Evolutionary conservation across 176 grass and related monocot genomes (phyloP), one percentile per base, ranked within the genome.

Genomic region (Panicum miliaceum): DNA sequence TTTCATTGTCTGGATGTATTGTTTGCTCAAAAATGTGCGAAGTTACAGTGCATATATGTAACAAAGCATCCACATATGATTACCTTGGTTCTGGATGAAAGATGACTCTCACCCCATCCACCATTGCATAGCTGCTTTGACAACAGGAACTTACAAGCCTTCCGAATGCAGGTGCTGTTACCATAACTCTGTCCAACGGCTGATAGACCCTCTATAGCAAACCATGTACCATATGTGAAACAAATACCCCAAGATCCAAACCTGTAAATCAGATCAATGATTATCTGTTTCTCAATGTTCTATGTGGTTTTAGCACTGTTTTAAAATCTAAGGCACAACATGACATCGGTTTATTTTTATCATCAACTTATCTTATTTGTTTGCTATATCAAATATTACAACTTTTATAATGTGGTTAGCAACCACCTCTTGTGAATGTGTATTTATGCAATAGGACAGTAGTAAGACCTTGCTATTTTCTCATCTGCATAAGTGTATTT

Each of bases 101-200:
- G 90, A 87, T 92, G 84, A 41, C 93, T 94, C 75, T 92, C 92
- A 12, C 92, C 90, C 92, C 92, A 94, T 48, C 92, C 92, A 77
- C 92, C 90, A 73, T 89, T 84, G 11, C 6, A 32, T 3, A 90
- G 54, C 43, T 94, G 92, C 45, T 94, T 94, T 63, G 87, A 88
- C 45, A 94, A 76, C n/a, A 94, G 75, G 52, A 92, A 94, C 20
- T 91, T 71, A 59, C 92, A 94, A 68, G 78, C 90, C 58, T 81
- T 94, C 8, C 68, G 58, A 25, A 94, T 90, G 68, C 46, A 64
- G 50, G 47, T 57, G 29, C 78, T 90, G 5, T 85, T 90, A 52
- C 77, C 22, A 47, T 94, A 94, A 64, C 46, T 80, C 38, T 76
- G 73, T 40, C 92, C 92, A 79, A 84, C 80, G 11, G 81, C 87